Percentiles rank a stretch among this genome's conserved stretches.
These are phyloP conservation scores for Aspergillus sp. DNA, from an alignment of 2,329 filamentous ascomycete genomes.

Conservation along the genomic window DNA sequence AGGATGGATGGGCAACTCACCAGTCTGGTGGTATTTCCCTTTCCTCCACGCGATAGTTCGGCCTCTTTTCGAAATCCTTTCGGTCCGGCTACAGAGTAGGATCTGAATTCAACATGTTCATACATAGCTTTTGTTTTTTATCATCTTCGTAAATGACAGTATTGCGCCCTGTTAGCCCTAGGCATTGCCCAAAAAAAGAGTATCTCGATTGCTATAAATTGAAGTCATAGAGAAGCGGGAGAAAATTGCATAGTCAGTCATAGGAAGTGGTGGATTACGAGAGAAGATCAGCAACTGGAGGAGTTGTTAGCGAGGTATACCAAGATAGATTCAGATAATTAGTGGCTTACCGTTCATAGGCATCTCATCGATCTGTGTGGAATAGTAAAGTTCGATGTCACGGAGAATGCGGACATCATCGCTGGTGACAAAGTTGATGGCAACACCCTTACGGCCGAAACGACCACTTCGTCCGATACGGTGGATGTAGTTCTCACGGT, in stretches of 20 bases:
- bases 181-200: background rate
- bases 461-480: slow-evolving; percentile 92
- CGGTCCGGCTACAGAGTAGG: background rate
- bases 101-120: too few species aligned
- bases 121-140: too few species aligned
- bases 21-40: slow-evolving; percentile 21
- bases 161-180: too few species aligned
- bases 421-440: slow-evolving; percentile 98
- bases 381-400: slow-evolving; percentile 96
- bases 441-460: slow-evolving; percentile 96
- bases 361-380: slow-evolving; percentile 97
- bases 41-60: slow-evolving; percentile 31
- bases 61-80: slow-evolving; percentile 7
- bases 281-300: slow-evolving; percentile 31
- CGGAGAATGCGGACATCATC: slow-evolving; percentile 96
- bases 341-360: slow-evolving; percentile 83
- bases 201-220: background rate
- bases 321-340: background rate
- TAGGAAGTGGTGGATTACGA: slow-evolving; percentile 19
- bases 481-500: slow-evolving; percentile 99
- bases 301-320: slow-evolving; percentile 7
- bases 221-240: background rate
- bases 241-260: background rate
- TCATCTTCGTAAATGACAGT: too few species aligned
- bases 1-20: slow-evolving; percentile 2